Evolutionary conservation across 2,329 filamentous ascomycete species (phyloP).

Genomic region (Conoideocrella luteorostrata): DNA sequence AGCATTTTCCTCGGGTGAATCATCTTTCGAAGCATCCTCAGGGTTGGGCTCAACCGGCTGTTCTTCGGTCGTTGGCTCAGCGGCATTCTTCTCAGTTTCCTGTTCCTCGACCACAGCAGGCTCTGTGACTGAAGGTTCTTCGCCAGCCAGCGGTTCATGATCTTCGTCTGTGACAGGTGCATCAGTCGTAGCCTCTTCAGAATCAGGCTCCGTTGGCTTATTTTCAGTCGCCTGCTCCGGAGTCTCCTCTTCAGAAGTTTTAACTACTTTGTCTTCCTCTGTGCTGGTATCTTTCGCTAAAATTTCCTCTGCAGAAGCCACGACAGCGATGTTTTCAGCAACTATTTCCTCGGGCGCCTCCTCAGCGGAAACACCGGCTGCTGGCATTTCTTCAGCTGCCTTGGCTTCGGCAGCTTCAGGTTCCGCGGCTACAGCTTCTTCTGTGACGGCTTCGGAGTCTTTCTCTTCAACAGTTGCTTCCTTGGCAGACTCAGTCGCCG

Average conservation of each 20-base stretch:
- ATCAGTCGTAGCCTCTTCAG: background rate
- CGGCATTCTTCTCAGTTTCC: background rate
- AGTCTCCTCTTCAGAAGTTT: slow-evolving; percentile 2
- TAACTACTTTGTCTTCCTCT: too few relatives aligned
- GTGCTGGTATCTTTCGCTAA: slow-evolving; percentile 3
- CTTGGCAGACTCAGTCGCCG: too few relatives aligned
- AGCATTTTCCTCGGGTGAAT: background rate
- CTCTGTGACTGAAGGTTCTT: background rate
- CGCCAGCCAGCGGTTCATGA: background rate
- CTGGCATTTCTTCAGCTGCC: background rate
- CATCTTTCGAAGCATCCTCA: background rate
- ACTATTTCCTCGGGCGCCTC: background rate
- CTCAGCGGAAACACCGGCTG: background rate
- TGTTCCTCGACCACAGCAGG: background rate
- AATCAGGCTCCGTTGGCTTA: background rate
- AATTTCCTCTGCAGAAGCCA: slow-evolving; percentile 1
- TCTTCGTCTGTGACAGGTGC: background rate
- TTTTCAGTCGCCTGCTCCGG: too few relatives aligned
- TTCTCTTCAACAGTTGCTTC: background rate
- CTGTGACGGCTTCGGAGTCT: background rate
- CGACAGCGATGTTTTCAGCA: background rate
- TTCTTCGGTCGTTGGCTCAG: background rate
- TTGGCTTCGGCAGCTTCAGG: background rate
- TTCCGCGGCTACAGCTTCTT: background rate
- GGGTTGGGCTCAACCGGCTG: background rate